Base-by-base conservation (phyloP, 1,284 basidiomycete species). In the Ceratobasidium theobromae region DNA sequence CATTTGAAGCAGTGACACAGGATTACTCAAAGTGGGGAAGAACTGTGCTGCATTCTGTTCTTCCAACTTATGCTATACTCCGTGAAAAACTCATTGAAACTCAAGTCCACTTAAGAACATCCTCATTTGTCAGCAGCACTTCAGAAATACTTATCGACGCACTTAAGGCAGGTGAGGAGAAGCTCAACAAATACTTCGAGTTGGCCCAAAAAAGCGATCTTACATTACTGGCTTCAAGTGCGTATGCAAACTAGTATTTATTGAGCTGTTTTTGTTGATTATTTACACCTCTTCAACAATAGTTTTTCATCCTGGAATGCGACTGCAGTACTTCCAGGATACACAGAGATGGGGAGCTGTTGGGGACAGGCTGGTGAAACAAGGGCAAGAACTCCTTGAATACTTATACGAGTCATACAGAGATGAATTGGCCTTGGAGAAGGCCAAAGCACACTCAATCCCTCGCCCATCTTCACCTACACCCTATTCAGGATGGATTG, bases 291-390 rank as follows among this genome's bases (percentile, higher is more conserved):
- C 9, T 38, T 38, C 9, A 4, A 5, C n/a, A 12, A 4, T 41
- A 55, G 53, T 55, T 30, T 25, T 55, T 9, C 53, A 55, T 16
- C 53, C 53, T 4, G 53, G 53, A 1, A 55, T 43, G 38, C 53
- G 53, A 27, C 53, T 55, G 21, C 11, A 11, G 9, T 55, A 6
- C 11, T 55, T 55, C 25, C 33, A 55, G 4, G 40, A 55, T n/a
- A 1, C 35, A 38, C 35, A 16, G 9, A 38, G 35, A 38, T 38
- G 35, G 35, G 35, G 12, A 21, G 11, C 25, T 4, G 12, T 55
- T 28, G 35, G 40, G 53, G 38, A 27, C 4, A 14, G 25, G 8
- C 1, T 43, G 35, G 28, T 27, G 38, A 18, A 55, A n/a, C 35
- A 25, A 2, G 53, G 53, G 1, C 38, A 18, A 18, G 14, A 14